Evolutionary conservation across 1,139 yeast genomes (phyloP).

Genomic region (Lodderomyces margitis): DNA sequence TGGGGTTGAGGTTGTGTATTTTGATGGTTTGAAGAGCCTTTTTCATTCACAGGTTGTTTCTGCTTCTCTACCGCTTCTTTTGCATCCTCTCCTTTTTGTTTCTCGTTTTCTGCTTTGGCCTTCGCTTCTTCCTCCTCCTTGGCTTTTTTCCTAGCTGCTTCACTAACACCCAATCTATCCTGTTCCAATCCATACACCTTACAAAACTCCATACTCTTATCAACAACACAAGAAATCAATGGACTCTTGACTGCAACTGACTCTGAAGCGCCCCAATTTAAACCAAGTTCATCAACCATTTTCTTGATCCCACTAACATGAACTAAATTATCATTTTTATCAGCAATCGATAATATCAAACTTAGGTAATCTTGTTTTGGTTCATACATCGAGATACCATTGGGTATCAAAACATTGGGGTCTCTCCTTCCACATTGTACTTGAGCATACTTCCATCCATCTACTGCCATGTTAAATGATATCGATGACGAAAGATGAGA

Average conservation of each 20-base stretch:
- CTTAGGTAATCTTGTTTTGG: slow-evolving; percentile 26
- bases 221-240: slow-evolving; percentile 19
- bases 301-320: slow-evolving; percentile 20
- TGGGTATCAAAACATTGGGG: slow-evolving; percentile 37
- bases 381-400: slow-evolving; percentile 22
- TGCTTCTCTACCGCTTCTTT: slow-evolving; percentile 1
- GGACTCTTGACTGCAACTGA: background rate
- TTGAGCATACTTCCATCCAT: slow-evolving; percentile 31
- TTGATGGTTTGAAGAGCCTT: background rate
- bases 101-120: background rate
- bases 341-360: slow-evolving; percentile 33
- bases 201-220: slow-evolving; percentile 20
- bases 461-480: slow-evolving; percentile 32
- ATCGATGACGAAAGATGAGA: slow-evolving; percentile 35
- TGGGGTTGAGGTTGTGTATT: background rate
- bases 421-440: slow-evolving; percentile 24
- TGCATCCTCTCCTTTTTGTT: background rate
- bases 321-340: slow-evolving; percentile 31
- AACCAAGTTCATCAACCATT: slow-evolving; percentile 6
- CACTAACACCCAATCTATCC: slow-evolving; percentile 8
- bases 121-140: slow-evolving; percentile 1
- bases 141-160: slow-evolving; percentile 4
- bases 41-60: background rate
- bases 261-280: slow-evolving; percentile 5
- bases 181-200: slow-evolving; percentile 18